These are phyloP conservation scores for Mentha longifolia DNA, from an alignment of 257 asterid genomes.

Conservation along the genomic window DNA sequence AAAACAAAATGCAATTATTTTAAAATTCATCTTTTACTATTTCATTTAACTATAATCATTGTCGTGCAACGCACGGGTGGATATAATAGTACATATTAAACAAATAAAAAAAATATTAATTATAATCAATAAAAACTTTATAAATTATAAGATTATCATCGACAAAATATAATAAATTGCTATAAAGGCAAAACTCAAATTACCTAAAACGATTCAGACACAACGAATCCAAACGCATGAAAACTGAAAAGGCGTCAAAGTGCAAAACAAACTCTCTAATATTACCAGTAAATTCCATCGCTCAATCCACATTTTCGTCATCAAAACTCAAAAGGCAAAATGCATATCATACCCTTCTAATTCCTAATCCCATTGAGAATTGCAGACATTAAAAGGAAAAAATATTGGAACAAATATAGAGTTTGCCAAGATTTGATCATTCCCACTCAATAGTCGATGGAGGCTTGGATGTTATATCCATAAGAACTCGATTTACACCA, in stretches of 20 bases:
- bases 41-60: too few relatives aligned
- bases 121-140: too few relatives aligned
- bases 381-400: background rate
- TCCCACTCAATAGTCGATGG: constrained; percentile 99
- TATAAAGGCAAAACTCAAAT: too few relatives aligned
- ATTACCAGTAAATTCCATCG: background rate
- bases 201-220: too few relatives aligned
- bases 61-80: too few relatives aligned
- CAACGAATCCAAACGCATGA: background rate
- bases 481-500: constrained; percentile 93
- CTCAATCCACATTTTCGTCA: constrained; percentile 23
- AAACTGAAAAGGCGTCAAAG: background rate
- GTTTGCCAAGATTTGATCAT: constrained; percentile 28
- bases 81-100: too few relatives aligned
- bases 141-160: too few relatives aligned
- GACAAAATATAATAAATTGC: too few relatives aligned
- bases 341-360: constrained; percentile 6
- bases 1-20: too few relatives aligned
- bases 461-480: constrained; percentile 97
- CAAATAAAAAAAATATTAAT: too few relatives aligned
- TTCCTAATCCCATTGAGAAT: background rate
- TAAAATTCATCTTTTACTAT: too few relatives aligned
- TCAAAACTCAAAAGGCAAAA: constrained; percentile 20
- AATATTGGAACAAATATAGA: background rate
- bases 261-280: background rate